Conservation (phyloP, 257 asterid genomes). For the Rehmannia glutinosa region DNA sequence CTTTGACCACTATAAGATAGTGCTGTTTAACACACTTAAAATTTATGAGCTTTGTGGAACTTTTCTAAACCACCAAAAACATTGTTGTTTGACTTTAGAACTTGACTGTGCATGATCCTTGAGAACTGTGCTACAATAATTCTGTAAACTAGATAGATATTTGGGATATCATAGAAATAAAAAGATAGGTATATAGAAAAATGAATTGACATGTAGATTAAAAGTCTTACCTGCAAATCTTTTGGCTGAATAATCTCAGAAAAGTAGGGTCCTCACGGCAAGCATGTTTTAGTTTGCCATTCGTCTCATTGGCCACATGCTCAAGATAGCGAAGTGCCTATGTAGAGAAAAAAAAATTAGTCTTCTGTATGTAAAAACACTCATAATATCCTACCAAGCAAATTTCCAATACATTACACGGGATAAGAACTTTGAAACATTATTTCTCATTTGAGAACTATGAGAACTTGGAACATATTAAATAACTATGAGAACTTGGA, state of each 20-base stretch:
- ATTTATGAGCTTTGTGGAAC: too few relatives aligned
- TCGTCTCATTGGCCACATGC: conserved; percentile 25
- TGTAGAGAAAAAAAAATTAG: not conserved
- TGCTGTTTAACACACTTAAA: too few relatives aligned
- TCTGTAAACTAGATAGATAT: not conserved
- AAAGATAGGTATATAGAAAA: not conserved
- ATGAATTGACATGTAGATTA: not conserved
- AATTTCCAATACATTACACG: too few relatives aligned
- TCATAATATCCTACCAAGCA: too few relatives aligned
- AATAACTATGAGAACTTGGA: too few relatives aligned
- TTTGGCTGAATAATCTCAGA: conserved; percentile 25
- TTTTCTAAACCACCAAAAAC: not conserved
- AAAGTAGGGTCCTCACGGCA: conserved; percentile 20
- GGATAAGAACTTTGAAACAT: too few relatives aligned
- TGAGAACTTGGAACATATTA: too few relatives aligned
- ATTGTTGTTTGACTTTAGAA: not conserved
- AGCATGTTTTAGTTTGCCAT: not conserved
- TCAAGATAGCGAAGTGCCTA: conserved; percentile 40
- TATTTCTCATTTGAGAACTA: too few relatives aligned
- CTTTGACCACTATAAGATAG: not conserved
- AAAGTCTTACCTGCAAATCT: conserved; percentile 31
- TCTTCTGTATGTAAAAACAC: not conserved
- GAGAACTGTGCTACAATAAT: not conserved
- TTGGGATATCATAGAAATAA: not conserved
- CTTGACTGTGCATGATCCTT: not conserved